phyloP scores from a whole-genome alignment of 2,329 filamentous ascomycete genomes.

The Colletotrichum plurivorum region DNA sequence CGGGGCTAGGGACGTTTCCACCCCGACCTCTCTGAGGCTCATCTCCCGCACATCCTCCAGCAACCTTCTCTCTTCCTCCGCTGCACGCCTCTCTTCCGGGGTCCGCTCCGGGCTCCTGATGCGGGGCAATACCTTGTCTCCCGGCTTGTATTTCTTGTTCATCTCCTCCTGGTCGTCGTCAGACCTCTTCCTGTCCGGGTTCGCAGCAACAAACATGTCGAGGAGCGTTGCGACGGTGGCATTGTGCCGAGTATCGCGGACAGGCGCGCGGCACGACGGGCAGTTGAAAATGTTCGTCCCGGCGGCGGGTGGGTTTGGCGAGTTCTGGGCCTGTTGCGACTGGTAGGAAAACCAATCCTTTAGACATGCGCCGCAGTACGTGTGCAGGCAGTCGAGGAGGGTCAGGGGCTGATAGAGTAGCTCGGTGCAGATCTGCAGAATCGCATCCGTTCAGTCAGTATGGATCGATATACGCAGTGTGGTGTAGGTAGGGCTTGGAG shows the following conservation, averaged over 20 bases:
- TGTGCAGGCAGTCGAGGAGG: slow-evolving; percentile 93
- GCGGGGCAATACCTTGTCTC: slow-evolving; percentile 83
- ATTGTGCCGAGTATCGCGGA: slow-evolving; percentile 91
- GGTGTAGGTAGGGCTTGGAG: neutral
- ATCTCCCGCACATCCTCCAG: slow-evolving; percentile 80
- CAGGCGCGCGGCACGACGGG: slow-evolving; percentile 89
- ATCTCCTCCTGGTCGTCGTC: slow-evolving; percentile 83
- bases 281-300: slow-evolving; percentile 80
- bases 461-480: neutral
- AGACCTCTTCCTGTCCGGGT: slow-evolving; percentile 81
- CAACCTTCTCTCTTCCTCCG: slow-evolving; percentile 78
- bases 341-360: slow-evolving; percentile 97
- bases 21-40: slow-evolving; percentile 78
- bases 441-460: slow-evolving; percentile 23
- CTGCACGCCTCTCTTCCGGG: slow-evolving; percentile 65
- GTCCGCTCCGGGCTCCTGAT: slow-evolving; percentile 66
- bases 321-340: slow-evolving; percentile 69
- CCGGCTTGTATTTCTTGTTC: slow-evolving; percentile 81
- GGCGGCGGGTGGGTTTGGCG: slow-evolving; percentile 63
- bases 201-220: slow-evolving; percentile 87
- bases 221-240: slow-evolving; percentile 90
- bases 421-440: slow-evolving; percentile 90
- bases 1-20: slow-evolving; percentile 54
- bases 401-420: slow-evolving; percentile 92
- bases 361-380: slow-evolving; percentile 94